Conservation (phyloP, 2,329 filamentous ascomycete genomes). For the Conoideocrella luteorostrata region DNA sequence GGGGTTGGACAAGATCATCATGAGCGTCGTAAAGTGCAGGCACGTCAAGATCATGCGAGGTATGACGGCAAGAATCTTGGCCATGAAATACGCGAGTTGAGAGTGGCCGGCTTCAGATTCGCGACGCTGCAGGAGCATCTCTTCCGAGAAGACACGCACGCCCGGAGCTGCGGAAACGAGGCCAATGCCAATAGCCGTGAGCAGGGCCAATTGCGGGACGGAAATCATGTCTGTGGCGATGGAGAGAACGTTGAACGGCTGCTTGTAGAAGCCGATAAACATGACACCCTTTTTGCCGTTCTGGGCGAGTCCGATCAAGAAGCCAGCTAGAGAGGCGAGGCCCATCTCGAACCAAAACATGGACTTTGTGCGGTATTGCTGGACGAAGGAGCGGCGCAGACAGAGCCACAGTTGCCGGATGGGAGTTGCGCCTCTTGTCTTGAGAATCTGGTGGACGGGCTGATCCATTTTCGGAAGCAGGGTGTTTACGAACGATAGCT, state of each 20-base stretch:
- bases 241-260: slow-evolving; percentile 43
- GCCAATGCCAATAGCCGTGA: slow-evolving; percentile 48
- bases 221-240: slow-evolving; percentile 43
- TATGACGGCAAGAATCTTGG: slow-evolving; percentile 43
- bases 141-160: slow-evolving; percentile 51
- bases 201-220: slow-evolving; percentile 45
- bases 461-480: background rate
- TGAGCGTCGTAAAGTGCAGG: slow-evolving; percentile 47
- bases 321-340: slow-evolving; percentile 44
- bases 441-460: slow-evolving; percentile 35
- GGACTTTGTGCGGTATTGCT: slow-evolving; percentile 48
- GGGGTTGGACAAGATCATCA: slow-evolving; percentile 39
- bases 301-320: slow-evolving; percentile 48
- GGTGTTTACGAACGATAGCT: background rate
- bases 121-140: slow-evolving; percentile 46
- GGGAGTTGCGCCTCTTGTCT: slow-evolving; percentile 42
- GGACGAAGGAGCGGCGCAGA: slow-evolving; percentile 44
- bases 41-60: slow-evolving; percentile 44
- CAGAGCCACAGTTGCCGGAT: slow-evolving; percentile 47
- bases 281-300: slow-evolving; percentile 42
- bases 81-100: slow-evolving; percentile 48
- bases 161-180: slow-evolving; percentile 45
- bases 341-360: slow-evolving; percentile 49
- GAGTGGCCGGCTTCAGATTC: slow-evolving; percentile 53
- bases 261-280: slow-evolving; percentile 46